Evolutionary conservation across 2,329 filamentous ascomycete species (phyloP).

Genomic region (Curvularia lunata): DNA sequence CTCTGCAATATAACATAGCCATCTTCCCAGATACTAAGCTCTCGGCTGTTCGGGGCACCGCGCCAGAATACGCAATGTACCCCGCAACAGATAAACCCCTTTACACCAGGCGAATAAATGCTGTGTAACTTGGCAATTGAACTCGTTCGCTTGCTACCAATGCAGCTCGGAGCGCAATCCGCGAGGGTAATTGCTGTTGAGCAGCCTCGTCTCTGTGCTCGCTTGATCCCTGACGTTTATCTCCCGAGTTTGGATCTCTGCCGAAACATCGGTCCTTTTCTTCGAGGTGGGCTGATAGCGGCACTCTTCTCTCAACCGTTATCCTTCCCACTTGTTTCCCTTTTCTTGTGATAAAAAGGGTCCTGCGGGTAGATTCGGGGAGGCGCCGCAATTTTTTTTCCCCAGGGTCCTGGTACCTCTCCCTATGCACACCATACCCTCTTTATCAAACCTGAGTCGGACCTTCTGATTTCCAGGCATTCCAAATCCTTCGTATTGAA

Average conservation of each 20-base stretch:
- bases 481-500: conserved; percentile 7
- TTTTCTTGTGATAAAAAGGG: conserved; percentile 10
- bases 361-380: conserved; percentile 15
- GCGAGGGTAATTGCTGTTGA: conserved; percentile 8
- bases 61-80: conserved; percentile 19
- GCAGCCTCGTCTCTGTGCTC: conserved; percentile 20
- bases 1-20: conserved; percentile 6
- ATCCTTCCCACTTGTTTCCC: conserved; percentile 9
- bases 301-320: conserved; percentile 7
- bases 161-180: conserved; percentile 25
- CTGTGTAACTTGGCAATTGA: conserved; percentile 29
- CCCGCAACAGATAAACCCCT: conserved; percentile 9
- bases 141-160: conserved; percentile 30
- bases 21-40: neutral
- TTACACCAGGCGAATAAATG: conserved; percentile 20
- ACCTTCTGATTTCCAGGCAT: conserved; percentile 4
- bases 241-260: conserved; percentile 25
- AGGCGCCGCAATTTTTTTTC: conserved; percentile 10
- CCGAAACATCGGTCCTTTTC: conserved; percentile 25
- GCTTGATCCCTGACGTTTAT: conserved; percentile 25
- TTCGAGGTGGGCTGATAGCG: conserved; percentile 11
- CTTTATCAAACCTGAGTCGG: conserved; percentile 8
- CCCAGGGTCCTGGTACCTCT: conserved; percentile 7
- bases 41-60: conserved; percentile 11
- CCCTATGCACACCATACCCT: neutral